Conservation (phyloP, 495 filamentous ascomycete genomes). For the Penicillium robsamsonii region DNA sequence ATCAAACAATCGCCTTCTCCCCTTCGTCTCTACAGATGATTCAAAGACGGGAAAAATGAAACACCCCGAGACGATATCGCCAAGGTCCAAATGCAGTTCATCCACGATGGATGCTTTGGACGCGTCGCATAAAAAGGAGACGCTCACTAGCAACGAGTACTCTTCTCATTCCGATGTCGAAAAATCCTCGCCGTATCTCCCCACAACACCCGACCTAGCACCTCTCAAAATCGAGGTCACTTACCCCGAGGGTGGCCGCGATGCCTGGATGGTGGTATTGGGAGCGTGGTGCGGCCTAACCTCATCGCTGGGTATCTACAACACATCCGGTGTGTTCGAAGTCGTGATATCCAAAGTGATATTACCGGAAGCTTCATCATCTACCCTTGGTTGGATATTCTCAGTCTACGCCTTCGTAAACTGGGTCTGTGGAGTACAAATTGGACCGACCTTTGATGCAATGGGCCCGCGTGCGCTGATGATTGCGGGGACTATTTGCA, state of each 20-base stretch:
- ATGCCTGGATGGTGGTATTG: slow-evolving; percentile 36
- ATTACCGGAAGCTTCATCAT: slow-evolving; percentile 46
- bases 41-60: background rate
- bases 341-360: slow-evolving; percentile 56
- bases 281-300: slow-evolving; percentile 59
- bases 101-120: background rate
- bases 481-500: background rate
- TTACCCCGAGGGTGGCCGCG: background rate
- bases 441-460: slow-evolving; percentile 28
- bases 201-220: background rate
- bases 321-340: slow-evolving; percentile 63
- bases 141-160: background rate
- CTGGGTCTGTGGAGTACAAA: slow-evolving; percentile 45
- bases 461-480: slow-evolving; percentile 22
- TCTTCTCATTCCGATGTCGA: background rate
- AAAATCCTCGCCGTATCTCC: background rate
- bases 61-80: background rate
- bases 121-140: background rate
- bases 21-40: background rate
- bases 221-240: background rate
- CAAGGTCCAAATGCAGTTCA: background rate
- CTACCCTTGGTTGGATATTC: slow-evolving; percentile 68
- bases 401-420: slow-evolving; percentile 58
- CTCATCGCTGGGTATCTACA: slow-evolving; percentile 61
- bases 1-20: background rate